These are phyloP conservation scores for Botrytis squamosa DNA, from an alignment of 2,329 filamentous ascomycete genomes.

Conservation along the genomic window DNA sequence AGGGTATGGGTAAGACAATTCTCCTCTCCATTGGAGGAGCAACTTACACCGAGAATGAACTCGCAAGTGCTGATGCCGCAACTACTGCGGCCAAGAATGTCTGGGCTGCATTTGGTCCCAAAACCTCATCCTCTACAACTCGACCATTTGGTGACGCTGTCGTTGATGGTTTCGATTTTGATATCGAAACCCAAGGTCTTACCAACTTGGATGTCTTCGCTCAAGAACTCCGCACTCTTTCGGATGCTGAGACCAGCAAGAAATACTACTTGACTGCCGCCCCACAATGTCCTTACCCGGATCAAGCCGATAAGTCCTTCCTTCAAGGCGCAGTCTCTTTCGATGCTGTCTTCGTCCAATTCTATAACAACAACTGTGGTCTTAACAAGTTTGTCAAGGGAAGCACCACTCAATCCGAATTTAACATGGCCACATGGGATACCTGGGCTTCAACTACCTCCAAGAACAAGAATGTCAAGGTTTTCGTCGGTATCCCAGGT, in stretches of 20 bases:
- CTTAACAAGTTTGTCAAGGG: constrained; percentile 48
- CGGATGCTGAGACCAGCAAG: constrained; percentile 48
- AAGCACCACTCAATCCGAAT: constrained; percentile 49
- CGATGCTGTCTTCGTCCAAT: constrained; percentile 43
- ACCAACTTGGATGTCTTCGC: constrained; percentile 17
- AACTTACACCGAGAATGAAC: constrained; percentile 68
- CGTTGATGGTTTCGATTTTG: constrained; percentile 75
- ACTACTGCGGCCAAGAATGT: constrained; percentile 57
- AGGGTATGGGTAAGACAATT: constrained; percentile 59
- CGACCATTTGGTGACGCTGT: constrained; percentile 66
- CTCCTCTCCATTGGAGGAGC: constrained; percentile 70
- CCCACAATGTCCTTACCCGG: constrained; percentile 66
- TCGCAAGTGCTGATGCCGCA: constrained; percentile 52
- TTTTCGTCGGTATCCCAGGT: constrained; percentile 60
- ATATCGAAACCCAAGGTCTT: constrained; percentile 39
- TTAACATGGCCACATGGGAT: constrained; percentile 63
- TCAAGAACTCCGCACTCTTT: constrained; percentile 44
- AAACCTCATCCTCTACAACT: constrained; percentile 44
- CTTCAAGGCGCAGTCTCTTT: constrained; percentile 50
- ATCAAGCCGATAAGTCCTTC: constrained; percentile 55
- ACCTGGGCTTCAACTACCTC: constrained; percentile 57
- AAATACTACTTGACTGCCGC: constrained; percentile 60
- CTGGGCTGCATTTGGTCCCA: constrained; percentile 70
- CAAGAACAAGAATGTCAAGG: constrained; percentile 57
- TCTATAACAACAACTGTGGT: constrained; percentile 52